Evolutionary conservation across 1,284 basidiomycete genomes (phyloP).

Genomic region (Sphagnurus paluster): DNA sequence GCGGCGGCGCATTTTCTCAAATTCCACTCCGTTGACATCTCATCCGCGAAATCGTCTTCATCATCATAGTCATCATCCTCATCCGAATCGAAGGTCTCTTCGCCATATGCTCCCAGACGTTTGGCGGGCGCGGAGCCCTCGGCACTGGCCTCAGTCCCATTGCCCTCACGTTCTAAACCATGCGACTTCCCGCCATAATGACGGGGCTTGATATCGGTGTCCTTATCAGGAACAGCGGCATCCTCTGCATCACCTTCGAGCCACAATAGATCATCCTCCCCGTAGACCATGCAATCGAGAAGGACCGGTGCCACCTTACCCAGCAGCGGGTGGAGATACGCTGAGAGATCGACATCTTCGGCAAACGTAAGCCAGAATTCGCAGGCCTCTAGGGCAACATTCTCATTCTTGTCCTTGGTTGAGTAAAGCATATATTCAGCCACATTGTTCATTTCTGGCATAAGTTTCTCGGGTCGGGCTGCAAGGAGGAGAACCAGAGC

Average conservation of each 20-base stretch:
- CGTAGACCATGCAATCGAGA: slow-evolving; percentile 96
- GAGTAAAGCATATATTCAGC: slow-evolving; percentile 99
- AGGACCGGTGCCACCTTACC: slow-evolving; percentile 90
- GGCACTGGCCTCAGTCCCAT: slow-evolving; percentile 33
- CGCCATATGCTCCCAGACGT: slow-evolving; percentile 66
- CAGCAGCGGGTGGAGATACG: slow-evolving; percentile 85
- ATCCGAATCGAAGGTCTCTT: slow-evolving; percentile 71
- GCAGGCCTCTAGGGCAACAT: slow-evolving; percentile 94
- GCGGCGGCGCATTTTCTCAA: slow-evolving; percentile 97
- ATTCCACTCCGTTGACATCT: slow-evolving; percentile 99
- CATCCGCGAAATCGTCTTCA: slow-evolving; percentile 93
- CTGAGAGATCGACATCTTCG: slow-evolving; percentile 86
- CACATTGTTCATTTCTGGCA: slow-evolving; percentile 94
- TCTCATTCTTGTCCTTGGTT: slow-evolving; percentile 95
- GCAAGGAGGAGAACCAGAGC: slow-evolving; percentile 93
- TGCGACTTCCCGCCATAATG: slow-evolving; percentile 89
- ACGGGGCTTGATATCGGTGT: slow-evolving; percentile 94
- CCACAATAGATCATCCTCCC: slow-evolving; percentile 95
- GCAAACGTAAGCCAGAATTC: slow-evolving; percentile 99
- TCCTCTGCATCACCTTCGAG: slow-evolving; percentile 93
- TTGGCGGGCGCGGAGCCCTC: slow-evolving; percentile 47
- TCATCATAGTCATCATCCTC: slow-evolving; percentile 89
- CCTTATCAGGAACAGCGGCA: slow-evolving; percentile 89
- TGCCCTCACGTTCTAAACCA: slow-evolving; percentile 74
- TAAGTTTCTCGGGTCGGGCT: slow-evolving; percentile 91